Percentiles rank a stretch among this genome's conserved stretches.
phyloP scores from a whole-genome alignment of 2,329 filamentous ascomycete species.

The Aspergillus spinulosporus region DNA sequence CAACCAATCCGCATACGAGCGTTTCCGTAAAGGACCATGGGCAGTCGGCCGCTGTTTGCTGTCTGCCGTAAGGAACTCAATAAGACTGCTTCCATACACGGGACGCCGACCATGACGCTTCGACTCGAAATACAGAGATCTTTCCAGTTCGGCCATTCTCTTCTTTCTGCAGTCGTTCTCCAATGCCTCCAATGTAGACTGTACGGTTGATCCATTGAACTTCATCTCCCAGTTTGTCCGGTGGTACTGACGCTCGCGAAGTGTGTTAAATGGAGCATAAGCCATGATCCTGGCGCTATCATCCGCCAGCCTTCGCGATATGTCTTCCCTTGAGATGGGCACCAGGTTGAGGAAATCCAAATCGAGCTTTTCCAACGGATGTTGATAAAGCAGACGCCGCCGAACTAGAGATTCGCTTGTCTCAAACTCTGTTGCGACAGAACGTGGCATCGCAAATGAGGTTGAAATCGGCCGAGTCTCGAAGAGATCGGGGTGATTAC shows the following conservation, averaged over 20 bases:
- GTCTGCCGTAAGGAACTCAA: conserved; percentile 70
- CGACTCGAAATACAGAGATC: conserved; percentile 76
- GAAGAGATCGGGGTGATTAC: conserved; percentile 96
- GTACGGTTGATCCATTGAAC: conserved; percentile 66
- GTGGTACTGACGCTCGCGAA: conserved; percentile 69
- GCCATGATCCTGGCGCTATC: conserved; percentile 67
- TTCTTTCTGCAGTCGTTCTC: conserved; percentile 70
- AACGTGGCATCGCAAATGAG: conserved; percentile 86
- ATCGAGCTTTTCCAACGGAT: conserved; percentile 65
- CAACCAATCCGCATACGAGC: conserved; percentile 71
- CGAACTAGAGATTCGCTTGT: conserved; percentile 70
- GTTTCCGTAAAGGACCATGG: conserved; percentile 61
- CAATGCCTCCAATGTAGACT: conserved; percentile 69
- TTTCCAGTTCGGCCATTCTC: conserved; percentile 75
- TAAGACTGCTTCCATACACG: conserved; percentile 76
- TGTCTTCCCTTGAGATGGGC: conserved; percentile 67
- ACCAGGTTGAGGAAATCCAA: conserved; percentile 77
- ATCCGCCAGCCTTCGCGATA: conserved; percentile 56
- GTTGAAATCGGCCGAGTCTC: conserved; percentile 96
- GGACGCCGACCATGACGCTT: conserved; percentile 77
- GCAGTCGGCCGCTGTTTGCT: conserved; percentile 60
- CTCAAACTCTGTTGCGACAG: conserved; percentile 72
- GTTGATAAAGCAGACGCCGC: conserved; percentile 61
- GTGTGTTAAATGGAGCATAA: conserved; percentile 66
- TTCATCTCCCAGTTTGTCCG: conserved; percentile 56